Evolutionary conservation across 805 yeast genomes (phyloP), one percentile per base, ranked within the genome.

Genomic region (Cephaloascus fragrans): DNA sequence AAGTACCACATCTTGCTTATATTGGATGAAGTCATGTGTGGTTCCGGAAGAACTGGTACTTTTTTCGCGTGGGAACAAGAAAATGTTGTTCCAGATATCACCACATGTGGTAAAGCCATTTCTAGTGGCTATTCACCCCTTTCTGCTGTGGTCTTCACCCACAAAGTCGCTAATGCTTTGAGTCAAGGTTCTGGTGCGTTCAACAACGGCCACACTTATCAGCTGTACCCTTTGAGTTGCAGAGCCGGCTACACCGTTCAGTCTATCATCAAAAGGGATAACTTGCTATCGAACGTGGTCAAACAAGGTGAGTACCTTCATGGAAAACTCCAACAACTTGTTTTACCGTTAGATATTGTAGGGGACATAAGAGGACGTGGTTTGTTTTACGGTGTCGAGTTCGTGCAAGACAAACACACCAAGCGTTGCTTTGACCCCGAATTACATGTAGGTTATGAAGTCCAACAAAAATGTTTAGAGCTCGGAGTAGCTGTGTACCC

Each of bases 21-120:
- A 56, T 54, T 71, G 37, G 80, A 74, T 47, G 80, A 75, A 54
- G 73, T 73, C 34, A 72, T 73, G 77, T 72, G 75, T 49, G 80
- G 80, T 26, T 64, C 71, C 31, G 79, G 78, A 18, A 64, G 80
- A 48, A 56, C 65, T 43, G 77, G 78, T 29, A 61, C 63, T 20
- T 59, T 63, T 44, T 63, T 59, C 53, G 71, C 71, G 42, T 71
- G 73, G 67, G 73, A 68, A 47, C 64, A 64, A 44, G 62, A 56
- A 18, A 65, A 55, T 36, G 54, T 55, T 28, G 68, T 67, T 16
- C 77, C 77, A 41, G 76, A 72, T 49, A 57, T 72, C 33, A 66
- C 63, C 48, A 56, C 71, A 16, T 64, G 63, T 37, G 78, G 77
- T 41, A 72, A 72, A 52, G 62, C 73, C 37, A 52, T 72, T 18